Evolutionary conservation across 306 rosid species (phyloP).

Genomic region (Glycine soja): DNA sequence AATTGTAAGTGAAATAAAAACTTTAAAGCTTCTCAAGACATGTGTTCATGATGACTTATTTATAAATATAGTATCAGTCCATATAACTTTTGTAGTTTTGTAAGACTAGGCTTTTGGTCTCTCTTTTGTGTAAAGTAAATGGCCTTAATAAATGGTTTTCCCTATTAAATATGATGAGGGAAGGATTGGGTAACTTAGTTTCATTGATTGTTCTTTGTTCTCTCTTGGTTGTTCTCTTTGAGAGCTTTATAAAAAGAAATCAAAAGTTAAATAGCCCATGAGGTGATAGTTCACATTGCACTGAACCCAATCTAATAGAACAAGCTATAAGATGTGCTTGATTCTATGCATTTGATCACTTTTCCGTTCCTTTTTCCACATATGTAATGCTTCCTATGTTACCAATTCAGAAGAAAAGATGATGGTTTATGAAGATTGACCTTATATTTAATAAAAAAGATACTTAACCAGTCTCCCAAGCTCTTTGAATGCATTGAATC

Average conservation of each 20-base stretch:
- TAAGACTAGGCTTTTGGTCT: not conserved
- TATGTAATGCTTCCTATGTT: not conserved
- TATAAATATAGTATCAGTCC: constrained; percentile 25
- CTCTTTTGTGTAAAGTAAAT: constrained; percentile 10
- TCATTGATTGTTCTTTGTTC: not conserved
- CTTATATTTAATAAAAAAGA: not conserved
- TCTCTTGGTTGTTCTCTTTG: not conserved
- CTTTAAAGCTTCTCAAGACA: constrained; percentile 32
- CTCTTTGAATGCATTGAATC: constrained; percentile 4
- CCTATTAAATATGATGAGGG: constrained; percentile 15
- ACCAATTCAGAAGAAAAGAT: not conserved
- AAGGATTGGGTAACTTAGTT: not conserved
- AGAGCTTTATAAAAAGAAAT: not conserved
- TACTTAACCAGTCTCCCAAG: too few species aligned
- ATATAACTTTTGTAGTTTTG: not conserved
- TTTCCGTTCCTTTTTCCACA: not conserved
- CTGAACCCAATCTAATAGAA: not conserved
- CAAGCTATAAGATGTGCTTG: not conserved
- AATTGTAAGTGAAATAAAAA: constrained; percentile 20
- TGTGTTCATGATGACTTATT: not conserved
- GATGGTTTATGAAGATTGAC: not conserved
- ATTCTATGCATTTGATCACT: constrained; percentile 2
- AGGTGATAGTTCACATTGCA: not conserved
- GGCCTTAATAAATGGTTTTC: constrained; percentile 1
- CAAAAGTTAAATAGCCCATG: not conserved